Conservation (phyloP, 129 eudicot species). For the Scalesia atractyloides region DNA sequence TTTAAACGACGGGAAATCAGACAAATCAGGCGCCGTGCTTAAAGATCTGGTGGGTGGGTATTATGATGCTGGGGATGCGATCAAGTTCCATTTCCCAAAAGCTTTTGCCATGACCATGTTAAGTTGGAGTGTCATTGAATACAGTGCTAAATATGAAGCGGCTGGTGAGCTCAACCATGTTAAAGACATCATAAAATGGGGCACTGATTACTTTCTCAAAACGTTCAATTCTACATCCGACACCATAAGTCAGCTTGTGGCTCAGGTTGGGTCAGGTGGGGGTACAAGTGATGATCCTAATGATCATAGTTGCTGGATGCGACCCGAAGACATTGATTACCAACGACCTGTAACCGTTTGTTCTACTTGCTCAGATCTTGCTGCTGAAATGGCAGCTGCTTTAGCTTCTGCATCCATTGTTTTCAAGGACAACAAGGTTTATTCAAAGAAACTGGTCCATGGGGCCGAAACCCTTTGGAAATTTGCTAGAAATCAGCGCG, state of each 20-base stretch:
- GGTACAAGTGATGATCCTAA: slow-evolving; percentile 58
- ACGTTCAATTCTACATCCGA: slow-evolving; percentile 83
- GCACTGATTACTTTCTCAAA: slow-evolving; percentile 89
- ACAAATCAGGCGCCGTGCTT: slow-evolving; percentile 40
- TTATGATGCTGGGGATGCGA: slow-evolving; percentile 96
- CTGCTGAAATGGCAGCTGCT: slow-evolving; percentile 98
- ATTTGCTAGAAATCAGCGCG: slow-evolving; percentile 76
- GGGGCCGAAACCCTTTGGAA: slow-evolving; percentile 84
- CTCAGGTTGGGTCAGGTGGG: slow-evolving; percentile 91
- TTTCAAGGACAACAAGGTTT: slow-evolving; percentile 87
- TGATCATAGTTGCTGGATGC: slow-evolving; percentile 89
- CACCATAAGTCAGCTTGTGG: slow-evolving; percentile 61
- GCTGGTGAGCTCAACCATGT: slow-evolving; percentile 90
- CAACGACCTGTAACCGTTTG: slow-evolving; percentile 71
- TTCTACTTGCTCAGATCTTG: slow-evolving; percentile 79
- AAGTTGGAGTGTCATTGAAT: slow-evolving; percentile 98
- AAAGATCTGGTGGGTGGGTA: slow-evolving; percentile 85
- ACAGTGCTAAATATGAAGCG: slow-evolving; percentile 87
- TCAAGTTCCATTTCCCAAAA: slow-evolving; percentile 83
- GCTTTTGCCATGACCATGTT: slow-evolving; percentile 95
- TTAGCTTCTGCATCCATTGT: slow-evolving; percentile 95
- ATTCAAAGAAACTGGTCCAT: slow-evolving; percentile 88
- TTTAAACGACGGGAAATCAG: slow-evolving; percentile 67
- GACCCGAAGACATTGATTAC: slow-evolving; percentile 92
- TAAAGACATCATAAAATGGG: slow-evolving; percentile 85